Base-by-base conservation (phyloP, 495 filamentous ascomycete species). In the Paragyromitra xinjiangensis region DNA sequence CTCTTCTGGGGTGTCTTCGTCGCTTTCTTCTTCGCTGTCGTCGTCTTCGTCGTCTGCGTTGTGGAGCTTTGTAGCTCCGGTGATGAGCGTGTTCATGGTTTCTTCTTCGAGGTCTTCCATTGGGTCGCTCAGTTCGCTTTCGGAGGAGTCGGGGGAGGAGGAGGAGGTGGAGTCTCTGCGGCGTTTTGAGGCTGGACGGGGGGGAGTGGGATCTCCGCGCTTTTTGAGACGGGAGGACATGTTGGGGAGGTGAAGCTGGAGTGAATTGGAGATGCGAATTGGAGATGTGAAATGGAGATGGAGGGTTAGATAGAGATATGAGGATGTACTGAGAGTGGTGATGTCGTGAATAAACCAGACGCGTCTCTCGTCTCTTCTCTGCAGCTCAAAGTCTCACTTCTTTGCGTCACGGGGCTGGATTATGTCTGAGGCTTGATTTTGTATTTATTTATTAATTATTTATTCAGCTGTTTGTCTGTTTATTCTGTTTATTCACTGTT, bases 101-200 rank as follows among this genome's bases (percentile, higher is more conserved):
- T 81, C 79, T 39, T 81, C 78, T 24, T 78, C 68, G n/a, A 89
- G 78, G 85, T 92, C 85, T 90, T 92, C 83, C 88, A 90, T 40
- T 39, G 80, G 48, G 37, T 81, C 80, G 16, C 74, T 78, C 12
- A 81, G 79, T 19, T 81, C 80, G 40, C 78, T 81, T 11, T 81
- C 79, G 7, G 78, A 81, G 11, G 64, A 65, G 6, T 80, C 63
- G 16, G 70, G 51, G 40, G 74, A 73, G 42, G 50, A 45, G 50
- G 53, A 58, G 50, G 61, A n/a, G 29, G 53, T 58, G 61, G 67
- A 42, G 50, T 45, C 42, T 16, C 58, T 24, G 19, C 61, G 59
- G 1, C 80, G 74, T 44, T 81, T 81, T 6, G 69, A 40, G 0
- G 56, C 19, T 11, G 76, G 63, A n/a, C 50, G 24, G 0, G 69